Evolutionary conservation across 441 rosid genomes (phyloP), one percentile per base, ranked within the genome.

Genomic region (Biscutella auriculata): DNA sequence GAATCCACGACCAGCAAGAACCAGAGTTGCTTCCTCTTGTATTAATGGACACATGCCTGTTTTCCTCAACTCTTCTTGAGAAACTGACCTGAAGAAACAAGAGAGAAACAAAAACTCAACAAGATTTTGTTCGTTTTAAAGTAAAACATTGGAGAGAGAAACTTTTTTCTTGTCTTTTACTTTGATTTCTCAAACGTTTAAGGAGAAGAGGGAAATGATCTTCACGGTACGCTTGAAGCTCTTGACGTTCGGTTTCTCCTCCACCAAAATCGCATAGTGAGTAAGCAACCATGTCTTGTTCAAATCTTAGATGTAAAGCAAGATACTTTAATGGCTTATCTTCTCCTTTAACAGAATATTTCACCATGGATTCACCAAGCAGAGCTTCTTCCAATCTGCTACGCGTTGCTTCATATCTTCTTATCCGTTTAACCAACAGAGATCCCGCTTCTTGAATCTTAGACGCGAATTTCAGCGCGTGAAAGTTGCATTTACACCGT

Each of bases 221-320:
- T 54, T 84, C 83, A 34, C 99, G 72, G 74, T 87, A 93, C 12
- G 84, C 75, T 68, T 79, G 81, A 65, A 93, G 96, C 72, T 93
- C 93, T 62, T 52, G 77, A 62, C 57, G 76, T 76, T 93, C 99
- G 2, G 63, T 36, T 69, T 75, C 78, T 26, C 96, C 88, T 8
- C 97, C 99, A 51, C 96, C 97, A 32, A 87, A 93, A 60, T 87
- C 94, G 50, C 96, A 93, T 4, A 70, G 75, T 52, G 95, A 93
- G 71, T 89, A 89, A 28, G 97, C 99, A 60, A 89, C 84, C 97
- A 93, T 93, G 66, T 93, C 99, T 68, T 70, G 84, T 75, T 93
- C 97, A 58, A 89, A 93, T 70, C 97, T 79, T 70, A 93, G 68
- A 73, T 93, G 99, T 41, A 93, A 70, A 53, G 95, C 96, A 62